Base-by-base conservation (phyloP, 2,329 filamentous ascomycete species). In the Dactylellina drechsleri region DNA sequence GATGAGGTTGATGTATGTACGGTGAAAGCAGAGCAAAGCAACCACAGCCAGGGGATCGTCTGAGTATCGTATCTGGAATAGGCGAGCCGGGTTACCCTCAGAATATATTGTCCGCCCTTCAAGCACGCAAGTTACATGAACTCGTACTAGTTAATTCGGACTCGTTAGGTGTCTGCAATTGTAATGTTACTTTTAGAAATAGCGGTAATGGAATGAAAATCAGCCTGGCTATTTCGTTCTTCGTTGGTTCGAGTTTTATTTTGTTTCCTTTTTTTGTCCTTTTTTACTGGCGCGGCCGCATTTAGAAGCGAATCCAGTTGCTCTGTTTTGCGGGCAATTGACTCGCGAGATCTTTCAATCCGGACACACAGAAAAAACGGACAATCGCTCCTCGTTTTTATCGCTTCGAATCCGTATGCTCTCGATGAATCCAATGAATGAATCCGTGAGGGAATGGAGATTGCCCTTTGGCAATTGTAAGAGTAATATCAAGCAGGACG, bases 81-180 rank as follows among this genome's bases (percentile, higher is more conserved):
- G 71, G 64, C 71, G 71, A 75, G 71, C 71, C 64, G 71, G 70
- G 71, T 61, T 70, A 52, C 6, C 31, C 31, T 36, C 31, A 36
- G 31, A 36, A 36, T 36, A 36, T 36, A 36, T 36, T 36, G 31
- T 36, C 31, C 31, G 23, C 23, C 31, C 31, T 36, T 36, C 31
- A 36, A 36, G 31, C 10, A 36, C 31, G 31, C 10, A 36, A 36
- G 6, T 36, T 36, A 10, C 6, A 36, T 36, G 5, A 10, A 36
- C 31, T 36, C 31, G 31, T 36, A 10, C 31, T 36, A 36, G 31
- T 36, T 36, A 36, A 36, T 36, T 36, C 6, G 31, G 6, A 36
- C 31, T 10, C 31, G 31, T 36, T 36, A 7, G 31, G 31, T 36
- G 31, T 36, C 31, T 36, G 5, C 31, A 10, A 36, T 36, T 36